Conservation (phyloP, 306 rosid genomes). For the Mucuna pruriens region DNA sequence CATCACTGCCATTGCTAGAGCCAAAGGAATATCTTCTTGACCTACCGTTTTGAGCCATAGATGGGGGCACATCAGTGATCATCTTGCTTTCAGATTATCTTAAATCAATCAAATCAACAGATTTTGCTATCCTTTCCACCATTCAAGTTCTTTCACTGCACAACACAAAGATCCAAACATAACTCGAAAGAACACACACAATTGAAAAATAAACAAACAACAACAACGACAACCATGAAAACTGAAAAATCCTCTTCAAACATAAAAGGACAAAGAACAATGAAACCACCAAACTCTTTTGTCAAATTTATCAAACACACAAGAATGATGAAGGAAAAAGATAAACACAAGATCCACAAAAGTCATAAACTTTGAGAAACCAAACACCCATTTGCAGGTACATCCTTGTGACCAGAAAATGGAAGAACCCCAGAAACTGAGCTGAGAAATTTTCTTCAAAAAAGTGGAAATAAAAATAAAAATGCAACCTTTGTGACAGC, state of each 20-base stretch:
- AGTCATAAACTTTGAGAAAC: neutral
- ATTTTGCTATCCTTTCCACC: neutral
- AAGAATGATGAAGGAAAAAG: neutral
- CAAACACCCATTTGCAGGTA: slow-evolving; percentile 1
- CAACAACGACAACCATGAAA: neutral
- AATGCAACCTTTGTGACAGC: slow-evolving; percentile 31
- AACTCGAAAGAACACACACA: neutral
- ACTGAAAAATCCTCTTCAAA: slow-evolving; percentile 14
- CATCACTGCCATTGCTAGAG: slow-evolving; percentile 77
- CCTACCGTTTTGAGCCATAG: slow-evolving; percentile 66
- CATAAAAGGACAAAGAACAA: neutral
- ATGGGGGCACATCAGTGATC: slow-evolving; percentile 67
- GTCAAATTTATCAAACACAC: slow-evolving; percentile 22
- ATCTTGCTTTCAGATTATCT: slow-evolving; percentile 42
- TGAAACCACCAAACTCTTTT: neutral
- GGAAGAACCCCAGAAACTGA: neutral
- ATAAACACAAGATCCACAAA: slow-evolving; percentile 38
- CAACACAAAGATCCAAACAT: slow-evolving; percentile 22
- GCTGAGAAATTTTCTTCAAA: neutral
- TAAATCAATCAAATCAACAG: slow-evolving; percentile 21
- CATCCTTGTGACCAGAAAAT: slow-evolving; percentile 19
- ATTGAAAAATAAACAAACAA: neutral
- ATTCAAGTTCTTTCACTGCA: slow-evolving; percentile 39
- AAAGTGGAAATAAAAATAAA: neutral
- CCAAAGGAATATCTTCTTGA: slow-evolving; percentile 64